Conservation (phyloP, 2,329 filamentous ascomycete genomes). For the Clonostachys chloroleuca region DNA sequence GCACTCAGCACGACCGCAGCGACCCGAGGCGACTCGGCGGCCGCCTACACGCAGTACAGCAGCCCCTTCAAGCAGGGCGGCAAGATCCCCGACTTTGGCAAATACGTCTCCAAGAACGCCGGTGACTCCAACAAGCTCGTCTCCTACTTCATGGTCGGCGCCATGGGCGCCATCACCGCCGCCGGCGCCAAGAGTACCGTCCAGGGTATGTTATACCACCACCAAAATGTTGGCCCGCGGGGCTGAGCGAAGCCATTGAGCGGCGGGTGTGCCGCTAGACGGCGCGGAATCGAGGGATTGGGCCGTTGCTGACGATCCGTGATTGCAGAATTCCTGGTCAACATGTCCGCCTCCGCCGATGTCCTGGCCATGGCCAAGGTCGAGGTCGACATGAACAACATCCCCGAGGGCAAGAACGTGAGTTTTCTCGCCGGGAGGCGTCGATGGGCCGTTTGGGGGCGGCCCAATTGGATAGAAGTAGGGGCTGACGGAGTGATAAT, state of each 20-base stretch:
- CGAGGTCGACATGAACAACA: slow-evolving; percentile 86
- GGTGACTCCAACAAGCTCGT: slow-evolving; percentile 79
- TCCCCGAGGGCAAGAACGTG: slow-evolving; percentile 99
- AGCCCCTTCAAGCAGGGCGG: slow-evolving; percentile 62
- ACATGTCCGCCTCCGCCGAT: slow-evolving; percentile 99
- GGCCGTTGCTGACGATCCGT: slow-evolving; percentile 19
- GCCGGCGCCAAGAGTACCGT: slow-evolving; percentile 97
- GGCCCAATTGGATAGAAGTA: not conserved
- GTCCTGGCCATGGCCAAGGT: slow-evolving; percentile 99
- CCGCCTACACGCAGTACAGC: slow-evolving; percentile 46
- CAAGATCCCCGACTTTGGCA: slow-evolving; percentile 83
- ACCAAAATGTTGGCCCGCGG: not conserved
- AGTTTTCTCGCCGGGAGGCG: too few relatives aligned
- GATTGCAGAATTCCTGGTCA: slow-evolving; percentile 88
- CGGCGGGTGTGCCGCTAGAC: not conserved
- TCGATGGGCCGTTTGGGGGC: not conserved
- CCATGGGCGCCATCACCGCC: slow-evolving; percentile 86
- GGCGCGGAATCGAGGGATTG: slow-evolving; percentile 11
- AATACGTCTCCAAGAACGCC: slow-evolving; percentile 71
- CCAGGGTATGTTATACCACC: slow-evolving; percentile 66
- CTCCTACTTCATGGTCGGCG: slow-evolving; percentile 97
- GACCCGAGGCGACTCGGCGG: slow-evolving; percentile 36
- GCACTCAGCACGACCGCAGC: slow-evolving; percentile 52
- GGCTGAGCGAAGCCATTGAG: not conserved
- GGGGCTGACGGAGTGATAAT: slow-evolving; percentile 3